A percentile compares a stretch with the other conserved stretches of the same genome.
Evolutionary conservation across 805 yeast genomes (phyloP).

Genomic region (Priceomyces fermenticarens): DNA sequence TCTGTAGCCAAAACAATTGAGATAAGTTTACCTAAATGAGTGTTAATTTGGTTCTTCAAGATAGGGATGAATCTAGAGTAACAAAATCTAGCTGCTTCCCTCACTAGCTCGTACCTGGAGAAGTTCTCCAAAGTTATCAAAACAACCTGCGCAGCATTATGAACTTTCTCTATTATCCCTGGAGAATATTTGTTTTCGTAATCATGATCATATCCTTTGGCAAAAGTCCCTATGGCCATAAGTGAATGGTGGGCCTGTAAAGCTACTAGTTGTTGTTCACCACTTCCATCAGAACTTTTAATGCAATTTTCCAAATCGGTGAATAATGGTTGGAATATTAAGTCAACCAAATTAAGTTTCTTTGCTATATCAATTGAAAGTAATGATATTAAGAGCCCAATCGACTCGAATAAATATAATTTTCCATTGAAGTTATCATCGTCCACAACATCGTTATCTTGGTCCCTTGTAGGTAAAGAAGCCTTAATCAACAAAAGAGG

Average conservation of each 20-base stretch:
- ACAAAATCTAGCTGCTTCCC: conserved; percentile 85
- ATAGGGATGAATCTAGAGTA: conserved; percentile 84
- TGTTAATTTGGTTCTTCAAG: conserved; percentile 45
- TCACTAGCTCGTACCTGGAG: conserved; percentile 59
- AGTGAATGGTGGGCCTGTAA: conserved; percentile 83
- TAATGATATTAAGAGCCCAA: conserved; percentile 70
- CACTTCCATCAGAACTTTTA: conserved; percentile 11
- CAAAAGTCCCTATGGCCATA: conserved; percentile 86
- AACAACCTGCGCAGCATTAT: conserved; percentile 76
- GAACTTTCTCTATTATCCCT: conserved; percentile 44
- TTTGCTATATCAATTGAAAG: conserved; percentile 23
- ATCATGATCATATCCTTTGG: conserved; percentile 74
- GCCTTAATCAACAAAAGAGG: conserved; percentile 65
- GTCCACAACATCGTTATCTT: conserved; percentile 47
- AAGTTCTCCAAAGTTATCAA: conserved; percentile 79
- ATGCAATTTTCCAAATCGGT: conserved; percentile 66
- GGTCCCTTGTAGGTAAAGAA: conserved; percentile 51
- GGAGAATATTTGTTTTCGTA: conserved; percentile 30
- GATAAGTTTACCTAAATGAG: conserved; percentile 65
- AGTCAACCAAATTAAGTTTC: conserved; percentile 52
- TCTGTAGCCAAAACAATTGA: conserved; percentile 54
- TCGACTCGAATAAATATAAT: conserved; percentile 77
- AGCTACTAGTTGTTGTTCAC: conserved; percentile 41
- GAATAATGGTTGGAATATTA: conserved; percentile 73
- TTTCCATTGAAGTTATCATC: conserved; percentile 71